A percentile compares a stretch with the other conserved stretches of the same genome.
Evolutionary conservation across 1,284 basidiomycete genomes (phyloP).

Genomic region (Leccinum huronense): DNA sequence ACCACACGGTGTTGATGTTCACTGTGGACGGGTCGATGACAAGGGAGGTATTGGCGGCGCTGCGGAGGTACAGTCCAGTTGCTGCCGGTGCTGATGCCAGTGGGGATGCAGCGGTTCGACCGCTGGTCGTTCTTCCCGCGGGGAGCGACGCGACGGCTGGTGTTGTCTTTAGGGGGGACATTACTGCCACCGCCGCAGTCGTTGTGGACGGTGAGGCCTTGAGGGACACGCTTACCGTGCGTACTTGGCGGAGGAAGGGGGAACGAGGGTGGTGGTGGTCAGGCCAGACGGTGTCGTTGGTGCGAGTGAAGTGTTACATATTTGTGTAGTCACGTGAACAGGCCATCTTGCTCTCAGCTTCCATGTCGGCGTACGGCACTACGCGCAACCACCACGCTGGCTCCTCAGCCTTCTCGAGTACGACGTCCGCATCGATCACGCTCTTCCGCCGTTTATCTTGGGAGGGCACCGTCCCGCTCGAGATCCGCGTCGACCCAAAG

Average conservation of each 20-base stretch:
- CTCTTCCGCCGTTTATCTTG: constrained; percentile 79
- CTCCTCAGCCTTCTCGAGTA: constrained; percentile 39
- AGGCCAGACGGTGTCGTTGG: constrained; percentile 24
- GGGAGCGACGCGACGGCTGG: not conserved
- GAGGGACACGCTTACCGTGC: constrained; percentile 25
- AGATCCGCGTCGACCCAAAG: constrained; percentile 79
- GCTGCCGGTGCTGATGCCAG: too few species aligned
- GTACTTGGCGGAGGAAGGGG: constrained; percentile 21
- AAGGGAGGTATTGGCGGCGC: not conserved
- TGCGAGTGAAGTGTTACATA: constrained; percentile 31
- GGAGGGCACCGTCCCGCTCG: constrained; percentile 83
- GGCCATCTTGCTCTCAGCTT: not conserved
- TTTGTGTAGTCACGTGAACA: not conserved
- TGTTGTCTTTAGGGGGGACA: too few species aligned
- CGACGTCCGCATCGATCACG: constrained; percentile 57
- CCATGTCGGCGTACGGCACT: constrained; percentile 61
- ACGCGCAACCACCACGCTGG: constrained; percentile 53
- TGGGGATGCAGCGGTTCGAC: not conserved
- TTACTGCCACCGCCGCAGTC: constrained; percentile 2
- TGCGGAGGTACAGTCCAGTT: not conserved
- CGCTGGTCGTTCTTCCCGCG: constrained; percentile 20
- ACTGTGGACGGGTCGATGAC: not conserved
- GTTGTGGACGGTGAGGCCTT: constrained; percentile 17
- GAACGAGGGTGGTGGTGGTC: constrained; percentile 4
- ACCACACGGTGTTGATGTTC: constrained; percentile 24